A percentile compares a stretch with the other conserved stretches of the same genome.
phyloP scores from a whole-genome alignment of 2,329 filamentous ascomycete species.

The Xylaria sp. region DNA sequence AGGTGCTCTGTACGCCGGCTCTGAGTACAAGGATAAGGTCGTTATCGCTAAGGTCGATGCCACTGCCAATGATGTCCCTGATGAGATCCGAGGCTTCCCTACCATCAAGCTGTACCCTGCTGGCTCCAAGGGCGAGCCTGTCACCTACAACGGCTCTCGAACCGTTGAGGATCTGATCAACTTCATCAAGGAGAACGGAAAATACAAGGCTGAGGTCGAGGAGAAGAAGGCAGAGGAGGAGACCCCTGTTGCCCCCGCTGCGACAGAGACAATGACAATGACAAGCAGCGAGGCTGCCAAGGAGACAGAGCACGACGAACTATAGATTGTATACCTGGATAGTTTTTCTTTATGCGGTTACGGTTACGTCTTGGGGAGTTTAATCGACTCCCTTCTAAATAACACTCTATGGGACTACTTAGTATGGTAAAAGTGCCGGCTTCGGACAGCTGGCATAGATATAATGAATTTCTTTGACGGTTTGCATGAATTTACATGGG shows the following conservation, averaged over 20 bases:
- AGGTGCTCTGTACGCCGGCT: conserved; percentile 77
- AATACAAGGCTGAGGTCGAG: conserved; percentile 79
- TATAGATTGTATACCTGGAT: conserved; percentile 65
- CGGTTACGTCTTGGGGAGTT: conserved; percentile 40
- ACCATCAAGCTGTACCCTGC: conserved; percentile 99
- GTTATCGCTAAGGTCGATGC: conserved; percentile 98
- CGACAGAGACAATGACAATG: conserved; percentile 64
- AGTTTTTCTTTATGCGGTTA: conserved; percentile 44
- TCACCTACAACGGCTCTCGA: conserved; percentile 89
- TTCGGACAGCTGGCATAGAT: conserved; percentile 47
- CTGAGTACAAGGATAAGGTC: conserved; percentile 84
- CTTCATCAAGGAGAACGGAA: conserved; percentile 96
- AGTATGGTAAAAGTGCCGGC: conserved; percentile 45
- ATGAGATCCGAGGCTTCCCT: conserved; percentile 97
- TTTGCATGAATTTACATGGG: conserved; percentile 17
- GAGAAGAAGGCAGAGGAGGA: conserved; percentile 67
- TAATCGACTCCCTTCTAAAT: conserved; percentile 42
- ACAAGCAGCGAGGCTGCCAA: conserved; percentile 58
- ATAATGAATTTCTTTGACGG: conserved; percentile 41
- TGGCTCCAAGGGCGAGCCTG: conserved; percentile 83
- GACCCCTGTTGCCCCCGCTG: conserved; percentile 61
- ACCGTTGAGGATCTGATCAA: conserved; percentile 90
- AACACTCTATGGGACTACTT: conserved; percentile 35
- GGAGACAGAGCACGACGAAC: conserved; percentile 73
- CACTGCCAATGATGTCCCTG: conserved; percentile 94